phyloP scores from a whole-genome alignment of 2,329 filamentous ascomycete genomes.

The Curvularia spicifera region DNA sequence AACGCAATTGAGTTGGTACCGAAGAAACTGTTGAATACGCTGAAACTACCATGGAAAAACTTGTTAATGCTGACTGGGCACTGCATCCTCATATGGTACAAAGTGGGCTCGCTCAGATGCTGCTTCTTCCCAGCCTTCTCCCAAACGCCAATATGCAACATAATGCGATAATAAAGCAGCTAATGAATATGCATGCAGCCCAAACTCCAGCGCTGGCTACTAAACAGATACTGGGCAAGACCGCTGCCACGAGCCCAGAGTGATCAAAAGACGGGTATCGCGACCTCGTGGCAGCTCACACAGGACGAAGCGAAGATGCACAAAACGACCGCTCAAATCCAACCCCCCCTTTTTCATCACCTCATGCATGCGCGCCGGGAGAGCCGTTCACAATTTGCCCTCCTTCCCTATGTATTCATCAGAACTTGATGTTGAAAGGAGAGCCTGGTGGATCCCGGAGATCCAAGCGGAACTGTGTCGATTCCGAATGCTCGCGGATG shows the following conservation, averaged over 20 bases:
- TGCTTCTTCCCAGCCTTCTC: constrained; percentile 18
- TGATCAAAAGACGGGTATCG: constrained; percentile 44
- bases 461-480: constrained; percentile 44
- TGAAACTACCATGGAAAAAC: constrained; percentile 17
- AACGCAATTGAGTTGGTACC: constrained; percentile 15
- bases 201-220: constrained; percentile 46
- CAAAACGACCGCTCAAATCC: constrained; percentile 32
- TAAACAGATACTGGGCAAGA: constrained; percentile 33
- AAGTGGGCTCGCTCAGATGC: constrained; percentile 27
- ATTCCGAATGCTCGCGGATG: constrained; percentile 40
- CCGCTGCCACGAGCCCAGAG: constrained; percentile 41
- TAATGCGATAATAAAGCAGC: constrained; percentile 32
- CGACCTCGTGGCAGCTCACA: constrained; percentile 40
- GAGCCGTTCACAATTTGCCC: background rate
- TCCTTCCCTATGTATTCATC: constrained; percentile 21
- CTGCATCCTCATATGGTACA: constrained; percentile 32
- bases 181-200: constrained; percentile 30
- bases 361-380: constrained; percentile 25
- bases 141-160: constrained; percentile 31
- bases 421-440: constrained; percentile 49
- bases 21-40: constrained; percentile 17
- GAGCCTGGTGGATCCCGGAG: constrained; percentile 46
- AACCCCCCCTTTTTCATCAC: constrained; percentile 29
- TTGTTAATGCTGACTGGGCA: constrained; percentile 14
- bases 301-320: constrained; percentile 36